phyloP scores from a whole-genome alignment of 345 rosid genomes.

The Eucalyptus polyanthemos region DNA sequence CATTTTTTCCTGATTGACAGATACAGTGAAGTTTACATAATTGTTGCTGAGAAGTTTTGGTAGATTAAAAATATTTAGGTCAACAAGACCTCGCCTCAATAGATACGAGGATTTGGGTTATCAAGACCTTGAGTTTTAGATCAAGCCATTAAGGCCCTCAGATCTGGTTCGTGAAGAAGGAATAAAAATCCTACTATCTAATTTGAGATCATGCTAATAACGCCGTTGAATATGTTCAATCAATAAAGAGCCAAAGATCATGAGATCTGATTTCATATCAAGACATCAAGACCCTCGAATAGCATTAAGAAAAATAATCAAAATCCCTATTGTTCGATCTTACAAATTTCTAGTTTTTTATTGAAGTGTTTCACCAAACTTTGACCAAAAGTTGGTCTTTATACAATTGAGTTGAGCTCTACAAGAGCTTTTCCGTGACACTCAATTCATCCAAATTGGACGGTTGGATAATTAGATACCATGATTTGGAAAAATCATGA shows the following conservation, averaged over 20 bases:
- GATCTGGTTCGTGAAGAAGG: neutral
- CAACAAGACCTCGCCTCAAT: neutral
- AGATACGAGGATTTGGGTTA: neutral
- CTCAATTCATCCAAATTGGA: neutral
- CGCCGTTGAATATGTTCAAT: neutral
- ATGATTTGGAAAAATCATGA: neutral
- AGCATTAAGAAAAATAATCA: neutral
- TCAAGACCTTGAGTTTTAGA: neutral
- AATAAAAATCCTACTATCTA: neutral
- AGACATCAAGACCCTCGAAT: neutral
- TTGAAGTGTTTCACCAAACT: neutral
- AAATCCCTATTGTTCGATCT: neutral
- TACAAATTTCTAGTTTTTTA: neutral
- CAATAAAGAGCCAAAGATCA: neutral
- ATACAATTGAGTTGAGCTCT: neutral
- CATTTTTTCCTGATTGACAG: neutral
- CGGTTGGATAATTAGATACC: neutral
- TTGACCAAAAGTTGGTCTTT: neutral
- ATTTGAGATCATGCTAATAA: neutral
- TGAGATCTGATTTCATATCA: neutral
- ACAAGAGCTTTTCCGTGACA: neutral
- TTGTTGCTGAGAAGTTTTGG: neutral
- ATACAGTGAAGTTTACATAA: neutral
- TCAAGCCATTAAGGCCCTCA: neutral
- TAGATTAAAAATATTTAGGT: neutral